Conservation (phyloP, 352 stramenopile species). For the Globisporangium barbulae region DNA sequence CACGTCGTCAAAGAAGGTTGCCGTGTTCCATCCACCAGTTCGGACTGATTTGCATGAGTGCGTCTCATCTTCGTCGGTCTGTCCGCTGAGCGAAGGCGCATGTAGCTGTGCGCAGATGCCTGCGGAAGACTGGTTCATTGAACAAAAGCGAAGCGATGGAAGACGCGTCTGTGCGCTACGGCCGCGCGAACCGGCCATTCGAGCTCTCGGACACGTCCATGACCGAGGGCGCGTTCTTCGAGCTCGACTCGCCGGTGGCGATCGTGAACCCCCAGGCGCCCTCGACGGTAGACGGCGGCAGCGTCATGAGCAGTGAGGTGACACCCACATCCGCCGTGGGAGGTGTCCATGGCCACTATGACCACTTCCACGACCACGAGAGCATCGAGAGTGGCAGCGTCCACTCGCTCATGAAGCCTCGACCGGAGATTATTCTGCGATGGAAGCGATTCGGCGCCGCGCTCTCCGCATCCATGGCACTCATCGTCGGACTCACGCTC, state of each 20-base stretch:
- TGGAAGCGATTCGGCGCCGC: constrained; percentile 17
- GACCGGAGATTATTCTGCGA: constrained; percentile 20
- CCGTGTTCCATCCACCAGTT: background rate
- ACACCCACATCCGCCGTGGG: background rate
- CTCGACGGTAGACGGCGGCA: constrained; percentile 11
- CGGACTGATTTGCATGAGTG: background rate
- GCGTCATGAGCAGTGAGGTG: background rate
- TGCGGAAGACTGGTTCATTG: background rate
- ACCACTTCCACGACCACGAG: background rate
- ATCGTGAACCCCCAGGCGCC: background rate
- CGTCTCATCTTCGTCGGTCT: background rate
- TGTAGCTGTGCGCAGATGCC: background rate
- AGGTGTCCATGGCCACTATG: background rate
- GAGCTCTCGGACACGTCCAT: constrained; percentile 20
- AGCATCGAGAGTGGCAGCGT: background rate
- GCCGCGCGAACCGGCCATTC: background rate
- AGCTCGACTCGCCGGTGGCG: constrained; percentile 12
- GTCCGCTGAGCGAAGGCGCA: background rate
- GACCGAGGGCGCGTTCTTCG: constrained; percentile 18
- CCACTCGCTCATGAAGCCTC: constrained; percentile 5
- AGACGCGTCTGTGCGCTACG: constrained; percentile 15
- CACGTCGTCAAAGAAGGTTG: background rate
- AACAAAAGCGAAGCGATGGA: constrained; percentile 5
- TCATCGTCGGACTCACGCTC: constrained; percentile 15
- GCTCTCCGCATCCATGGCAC: constrained; percentile 4